phyloP scores from a whole-genome alignment of 2,329 filamentous ascomycete species.

The Stagonosporopsis vannaccii region DNA sequence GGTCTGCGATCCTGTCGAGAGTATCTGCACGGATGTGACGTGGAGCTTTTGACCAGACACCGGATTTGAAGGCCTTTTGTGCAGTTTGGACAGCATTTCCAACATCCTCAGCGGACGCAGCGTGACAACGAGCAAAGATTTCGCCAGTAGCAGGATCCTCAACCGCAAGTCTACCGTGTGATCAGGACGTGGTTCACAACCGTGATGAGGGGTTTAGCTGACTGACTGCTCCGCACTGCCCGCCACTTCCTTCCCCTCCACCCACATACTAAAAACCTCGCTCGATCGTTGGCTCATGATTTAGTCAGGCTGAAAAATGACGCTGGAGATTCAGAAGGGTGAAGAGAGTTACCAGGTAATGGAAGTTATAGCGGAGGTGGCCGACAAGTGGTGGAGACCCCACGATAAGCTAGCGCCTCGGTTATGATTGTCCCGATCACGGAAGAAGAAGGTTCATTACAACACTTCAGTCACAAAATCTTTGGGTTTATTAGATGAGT shows the following conservation, averaged over 20 bases:
- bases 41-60: slow-evolving; percentile 64
- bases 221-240: slow-evolving; percentile 59
- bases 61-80: slow-evolving; percentile 58
- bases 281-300: slow-evolving; percentile 19
- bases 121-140: slow-evolving; percentile 60
- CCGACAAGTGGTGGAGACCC: slow-evolving; percentile 29
- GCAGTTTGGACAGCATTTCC: slow-evolving; percentile 52
- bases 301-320: background rate
- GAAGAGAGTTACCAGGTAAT: slow-evolving; percentile 3
- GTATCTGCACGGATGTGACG: slow-evolving; percentile 67
- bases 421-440: slow-evolving; percentile 15
- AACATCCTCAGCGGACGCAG: slow-evolving; percentile 57
- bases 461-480: background rate
- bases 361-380: slow-evolving; percentile 24
- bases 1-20: slow-evolving; percentile 65
- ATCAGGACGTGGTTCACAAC: slow-evolving; percentile 18
- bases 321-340: background rate
- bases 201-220: slow-evolving; percentile 23
- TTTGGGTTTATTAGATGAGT: background rate
- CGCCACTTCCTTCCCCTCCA: slow-evolving; percentile 50
- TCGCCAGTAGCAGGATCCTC: slow-evolving; percentile 63
- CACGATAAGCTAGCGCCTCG: slow-evolving; percentile 29
- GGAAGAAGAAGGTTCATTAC: slow-evolving; percentile 8
- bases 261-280: slow-evolving; percentile 49
- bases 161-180: slow-evolving; percentile 55